Evolutionary conservation across 73 alveolate species (phyloP), one percentile per base, ranked within the genome.

Genomic region (Paramecium caudatum): DNA sequence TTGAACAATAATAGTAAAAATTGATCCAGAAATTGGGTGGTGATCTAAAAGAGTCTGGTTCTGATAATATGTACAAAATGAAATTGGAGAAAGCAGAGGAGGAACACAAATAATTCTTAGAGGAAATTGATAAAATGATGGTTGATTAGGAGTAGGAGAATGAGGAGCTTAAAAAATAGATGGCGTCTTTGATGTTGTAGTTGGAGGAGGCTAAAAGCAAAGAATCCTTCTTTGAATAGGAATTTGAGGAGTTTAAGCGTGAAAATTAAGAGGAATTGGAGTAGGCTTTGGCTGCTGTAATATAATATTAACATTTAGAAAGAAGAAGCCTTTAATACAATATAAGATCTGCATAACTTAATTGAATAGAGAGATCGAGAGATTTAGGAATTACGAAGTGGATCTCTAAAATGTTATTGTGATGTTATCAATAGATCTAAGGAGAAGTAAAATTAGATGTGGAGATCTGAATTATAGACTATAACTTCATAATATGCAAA

Each of bases 51-150:
- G 6, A 65, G 34, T 32, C 83, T 61, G 65, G 32, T 43, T 36
- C 61, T 0, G 93, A 86, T 7, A 36, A 46, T n/a, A 27, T 41
- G 23, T 91, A 80, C 47, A 27, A 91, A 61, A 46, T 16, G 37
- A 69, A 83, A 39, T 84, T 91, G 34, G 93, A 91, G 19, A 50
- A 91, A 39, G 88, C 80, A 1, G 93, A 91, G 16, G 90, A 82
- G 8, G 95, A 91, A 41, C 93, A 84, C 45, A 91, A 91, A 85
- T 62, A 85, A 41, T 83, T 91, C 36, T 37, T 91, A 27, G 95
- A 91, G 36, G 93, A 91, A 86, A 84, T 91, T 4, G 95, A 91
- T 63, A 65, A 63, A 16, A 50, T 74, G 50, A 62, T 85, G 65
- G 91, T 83, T 13, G 93, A 91, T 19, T 91, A 84, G 19, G 95